These are phyloP conservation scores for Pseudogymnoascus sp. DNA, from an alignment of 2,329 filamentous ascomycete species.

Conservation along the genomic window DNA sequence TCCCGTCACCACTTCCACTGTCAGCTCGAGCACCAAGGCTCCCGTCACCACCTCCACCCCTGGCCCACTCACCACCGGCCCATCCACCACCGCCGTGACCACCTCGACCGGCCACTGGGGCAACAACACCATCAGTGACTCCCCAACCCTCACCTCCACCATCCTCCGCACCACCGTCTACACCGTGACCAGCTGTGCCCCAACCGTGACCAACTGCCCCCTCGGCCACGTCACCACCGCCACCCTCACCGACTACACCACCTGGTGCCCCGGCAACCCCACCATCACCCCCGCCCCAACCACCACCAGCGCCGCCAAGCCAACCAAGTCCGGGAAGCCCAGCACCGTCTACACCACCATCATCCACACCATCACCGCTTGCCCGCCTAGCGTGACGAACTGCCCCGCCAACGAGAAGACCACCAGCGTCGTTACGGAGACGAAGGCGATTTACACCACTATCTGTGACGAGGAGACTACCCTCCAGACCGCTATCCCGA, in stretches of 20 bases:
- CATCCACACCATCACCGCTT: constrained; percentile 13
- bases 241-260: constrained; percentile 22
- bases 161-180: constrained; percentile 21
- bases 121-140: not conserved
- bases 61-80: not conserved
- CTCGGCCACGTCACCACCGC: constrained; percentile 22
- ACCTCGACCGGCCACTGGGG: not conserved
- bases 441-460: constrained; percentile 37
- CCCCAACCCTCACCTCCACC: constrained; percentile 18
- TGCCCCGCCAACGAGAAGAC: constrained; percentile 27
- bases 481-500: not conserved
- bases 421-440: constrained; percentile 32
- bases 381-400: constrained; percentile 32
- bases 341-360: constrained; percentile 15
- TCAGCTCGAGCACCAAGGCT: not conserved
- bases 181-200: constrained; percentile 25
- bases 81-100: not conserved
- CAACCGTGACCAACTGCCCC: constrained; percentile 26
- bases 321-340: not conserved
- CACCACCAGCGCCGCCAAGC: constrained; percentile 2
- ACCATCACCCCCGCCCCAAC: constrained; percentile 13
- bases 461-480: constrained; percentile 26
- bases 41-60: not conserved
- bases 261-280: constrained; percentile 19
- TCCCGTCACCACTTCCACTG: not conserved